Evolutionary conservation across 2,329 filamentous ascomycete species (phyloP).

Genomic region (Cytospora schulzeri): DNA sequence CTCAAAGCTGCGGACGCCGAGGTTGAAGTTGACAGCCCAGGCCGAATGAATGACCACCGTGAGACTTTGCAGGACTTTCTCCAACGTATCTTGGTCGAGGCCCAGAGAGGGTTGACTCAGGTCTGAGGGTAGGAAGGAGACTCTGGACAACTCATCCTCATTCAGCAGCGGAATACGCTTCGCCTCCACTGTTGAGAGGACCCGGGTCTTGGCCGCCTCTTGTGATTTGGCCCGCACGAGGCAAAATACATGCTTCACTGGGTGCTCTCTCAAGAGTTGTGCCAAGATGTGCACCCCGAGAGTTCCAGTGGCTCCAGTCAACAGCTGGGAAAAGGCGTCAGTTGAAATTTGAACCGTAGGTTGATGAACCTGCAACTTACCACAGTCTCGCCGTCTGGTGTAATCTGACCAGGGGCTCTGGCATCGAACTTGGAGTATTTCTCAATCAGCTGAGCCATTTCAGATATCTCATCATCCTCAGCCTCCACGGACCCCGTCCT

Average conservation of each 20-base stretch:
- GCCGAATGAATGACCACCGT: constrained; percentile 19
- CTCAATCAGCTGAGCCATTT: constrained; percentile 39
- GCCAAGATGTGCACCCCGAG: constrained; percentile 61
- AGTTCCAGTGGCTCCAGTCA: constrained; percentile 65
- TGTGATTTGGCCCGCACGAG: constrained; percentile 48
- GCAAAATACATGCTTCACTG: constrained; percentile 55
- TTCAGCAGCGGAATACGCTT: background rate
- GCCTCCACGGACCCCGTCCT: constrained; percentile 25
- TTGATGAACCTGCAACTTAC: constrained; percentile 30
- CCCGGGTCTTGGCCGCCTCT: constrained; percentile 36
- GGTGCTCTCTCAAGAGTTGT: constrained; percentile 58
- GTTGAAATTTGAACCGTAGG: background rate
- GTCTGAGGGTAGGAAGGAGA: background rate
- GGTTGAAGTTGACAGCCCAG: constrained; percentile 25
- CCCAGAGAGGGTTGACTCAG: constrained; percentile 2
- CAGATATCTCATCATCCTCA: constrained; percentile 34
- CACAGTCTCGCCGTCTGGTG: constrained; percentile 37
- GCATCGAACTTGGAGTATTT: constrained; percentile 42
- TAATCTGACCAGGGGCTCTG: constrained; percentile 29
- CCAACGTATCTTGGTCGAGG: background rate
- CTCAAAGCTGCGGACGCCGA: constrained; percentile 23
- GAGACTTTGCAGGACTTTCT: background rate
- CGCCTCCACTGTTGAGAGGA: constrained; percentile 34
- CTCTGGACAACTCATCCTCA: background rate
- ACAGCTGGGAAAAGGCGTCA: constrained; percentile 37